Evolutionary conservation across 78 protist genomes (phyloP).

Genomic region (Dictyostelium firmibasis): DNA sequence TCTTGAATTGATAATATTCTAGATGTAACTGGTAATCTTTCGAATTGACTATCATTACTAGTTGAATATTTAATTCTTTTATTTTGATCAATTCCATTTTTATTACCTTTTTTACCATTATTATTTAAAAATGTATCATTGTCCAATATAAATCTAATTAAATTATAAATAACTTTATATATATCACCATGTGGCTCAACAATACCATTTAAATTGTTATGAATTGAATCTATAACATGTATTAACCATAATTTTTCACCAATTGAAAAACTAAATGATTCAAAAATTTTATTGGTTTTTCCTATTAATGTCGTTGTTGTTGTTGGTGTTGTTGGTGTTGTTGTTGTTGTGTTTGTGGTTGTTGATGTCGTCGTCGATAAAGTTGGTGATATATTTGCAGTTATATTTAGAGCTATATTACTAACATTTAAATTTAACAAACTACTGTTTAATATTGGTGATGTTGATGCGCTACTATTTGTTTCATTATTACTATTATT

Average conservation of each 20-base stretch:
- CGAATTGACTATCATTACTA: neutral
- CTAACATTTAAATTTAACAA: neutral
- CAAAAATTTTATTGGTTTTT: neutral
- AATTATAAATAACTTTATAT: neutral
- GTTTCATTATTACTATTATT: neutral
- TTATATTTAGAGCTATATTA: neutral
- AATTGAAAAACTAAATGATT: neutral
- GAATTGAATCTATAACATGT: neutral
- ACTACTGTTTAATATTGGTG: constrained; percentile 7
- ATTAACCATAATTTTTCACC: constrained; percentile 6
- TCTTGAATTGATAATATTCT: neutral
- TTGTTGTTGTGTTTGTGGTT: neutral
- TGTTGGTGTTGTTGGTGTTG: neutral
- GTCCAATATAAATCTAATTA: neutral
- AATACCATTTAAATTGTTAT: neutral
- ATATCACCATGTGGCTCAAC: constrained; percentile 9
- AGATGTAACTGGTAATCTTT: constrained; percentile 1
- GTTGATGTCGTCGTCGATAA: neutral
- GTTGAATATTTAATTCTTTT: neutral
- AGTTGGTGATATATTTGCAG: neutral
- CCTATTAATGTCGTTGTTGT: neutral
- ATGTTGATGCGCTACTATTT: neutral
- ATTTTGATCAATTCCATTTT: neutral
- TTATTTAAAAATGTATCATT: neutral
- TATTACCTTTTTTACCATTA: neutral